Base-by-base conservation (phyloP, 805 yeast species). In the Metschnikowia arizonensis region DNA sequence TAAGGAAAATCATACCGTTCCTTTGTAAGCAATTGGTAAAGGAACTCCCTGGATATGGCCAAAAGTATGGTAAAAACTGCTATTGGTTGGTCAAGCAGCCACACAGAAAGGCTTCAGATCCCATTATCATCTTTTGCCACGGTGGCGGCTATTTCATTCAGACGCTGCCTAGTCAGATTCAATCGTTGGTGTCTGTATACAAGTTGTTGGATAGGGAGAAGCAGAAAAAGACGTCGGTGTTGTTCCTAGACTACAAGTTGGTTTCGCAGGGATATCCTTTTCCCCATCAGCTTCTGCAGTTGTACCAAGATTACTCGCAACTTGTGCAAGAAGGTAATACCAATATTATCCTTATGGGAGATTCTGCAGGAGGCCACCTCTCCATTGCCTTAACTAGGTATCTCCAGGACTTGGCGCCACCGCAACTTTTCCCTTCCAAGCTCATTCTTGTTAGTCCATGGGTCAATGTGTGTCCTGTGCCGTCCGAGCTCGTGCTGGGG, bases 281-380 rank as follows among this genome's bases (percentile, higher is more conserved):
- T 35, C 73, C 74, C 1, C 42, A 52, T 14, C 76, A 68, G 49
- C 45, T 65, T 12, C 47, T 51, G 32, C 67, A 71, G 36, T 53
- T 67, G 26, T 56, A 58, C 26, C 57, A 50, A 1, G 60, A 67
- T 2, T 66, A 69, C 48, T 40, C 34, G 19, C 37, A 40, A 35
- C 50, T 54, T 12, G 44, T 59, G 21, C 36, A 42, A 0, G 63
- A 55, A 11, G 62, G 64, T 1, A 50, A 53, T 41, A 44, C 52
- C 12, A 67, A 68, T 38, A 56, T 71, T 14, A 58, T 59, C 10
- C 53, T 70, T 4, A 49, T 71, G 51, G 75, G 76, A 3, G 76
- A 71, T 50, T 68, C 74, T 1, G 74, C 74, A 8, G 76, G 76
- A 23, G 74, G 71, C 1, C 61, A 69, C 49, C 59, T 71, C 48